Conservation (phyloP, 805 yeast genomes). For the Ogataea siamensis region DNA sequence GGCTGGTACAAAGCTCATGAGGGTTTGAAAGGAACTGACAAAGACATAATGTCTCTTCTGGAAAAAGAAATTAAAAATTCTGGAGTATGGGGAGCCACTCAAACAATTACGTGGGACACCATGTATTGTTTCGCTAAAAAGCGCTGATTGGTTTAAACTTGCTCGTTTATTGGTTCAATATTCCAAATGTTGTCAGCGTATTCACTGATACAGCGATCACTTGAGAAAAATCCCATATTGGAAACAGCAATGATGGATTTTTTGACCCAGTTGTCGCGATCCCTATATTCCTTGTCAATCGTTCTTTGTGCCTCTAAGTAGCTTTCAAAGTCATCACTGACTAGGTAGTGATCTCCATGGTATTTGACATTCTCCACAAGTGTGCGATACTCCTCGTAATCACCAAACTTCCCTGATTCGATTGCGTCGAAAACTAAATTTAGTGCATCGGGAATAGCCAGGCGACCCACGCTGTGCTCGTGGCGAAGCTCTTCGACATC, state of each 20-base stretch:
- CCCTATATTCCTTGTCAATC: constrained; percentile 67
- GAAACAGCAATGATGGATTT: constrained; percentile 80
- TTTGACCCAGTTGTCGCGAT: constrained; percentile 69
- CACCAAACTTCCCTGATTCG: constrained; percentile 70
- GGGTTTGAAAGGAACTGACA: constrained; percentile 17
- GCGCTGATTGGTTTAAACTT: constrained; percentile 7
- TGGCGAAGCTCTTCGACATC: constrained; percentile 83
- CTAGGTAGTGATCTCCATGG: constrained; percentile 85
- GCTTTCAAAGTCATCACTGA: constrained; percentile 84
- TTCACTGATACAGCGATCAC: constrained; percentile 88
- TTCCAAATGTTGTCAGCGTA: constrained; percentile 94
- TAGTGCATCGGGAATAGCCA: constrained; percentile 58
- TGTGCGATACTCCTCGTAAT: constrained; percentile 59
- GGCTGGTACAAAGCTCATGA: constrained; percentile 25
- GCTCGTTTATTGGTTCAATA: constrained; percentile 59
- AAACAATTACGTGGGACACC: constrained; percentile 55
- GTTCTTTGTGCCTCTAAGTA: constrained; percentile 77
- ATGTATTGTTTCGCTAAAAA: constrained; percentile 48
- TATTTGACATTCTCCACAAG: constrained; percentile 65
- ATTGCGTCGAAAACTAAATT: constrained; percentile 62
- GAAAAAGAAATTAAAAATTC: constrained; percentile 20
- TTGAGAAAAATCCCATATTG: constrained; percentile 88
- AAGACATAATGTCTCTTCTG: constrained; percentile 23
- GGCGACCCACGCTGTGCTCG: constrained; percentile 62
- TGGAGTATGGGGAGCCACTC: constrained; percentile 42